Base-by-base conservation (phyloP, 352 stramenopile genomes). In the Pythium angustatum region DNA sequence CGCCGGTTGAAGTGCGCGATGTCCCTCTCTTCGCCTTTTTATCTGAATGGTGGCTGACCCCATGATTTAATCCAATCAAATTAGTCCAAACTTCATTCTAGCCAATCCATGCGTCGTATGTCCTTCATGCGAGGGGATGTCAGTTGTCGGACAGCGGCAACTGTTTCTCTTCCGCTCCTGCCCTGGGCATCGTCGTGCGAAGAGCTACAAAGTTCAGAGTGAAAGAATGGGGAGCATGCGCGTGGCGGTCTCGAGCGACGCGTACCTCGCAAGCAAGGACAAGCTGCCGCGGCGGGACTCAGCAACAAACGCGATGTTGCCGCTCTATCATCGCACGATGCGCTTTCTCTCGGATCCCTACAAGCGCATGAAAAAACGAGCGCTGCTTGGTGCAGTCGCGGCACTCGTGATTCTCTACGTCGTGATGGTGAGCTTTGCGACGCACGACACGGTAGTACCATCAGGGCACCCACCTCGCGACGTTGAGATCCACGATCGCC, bases 311-410 rank as follows among this genome's bases (percentile, higher is more conserved):
- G 49, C 63, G 19, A 52, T 71, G 28, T 62, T 90, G 68, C 81
- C 80, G 64, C 74, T 89, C 26, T 88, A 91, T 58, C 81, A 83
- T 69, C 74, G 79, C 62, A 76, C 74, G 33, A 71, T 90, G 81
- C 85, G 74, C 68, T 83, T 85, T 69, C 72, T 78, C 40, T 74
- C 78, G 51, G 62, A 71, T 15, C 85, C 85, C 45, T 90, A 90
- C 59, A 64, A 61, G 51, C 82, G 75, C 44, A 78, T 91, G 67
- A 84, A 85, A 61, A 81, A 78, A 59, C 67, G 67, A 22, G 76
- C 79, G 34, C 38, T 90, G 2, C 11, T 87, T 0, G 70, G 45
- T 2, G 56, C 62, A 0, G 56, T 85, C 12, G 60, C 72, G 19
- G 63, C 54, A 50, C 76, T 93, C 26, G 49, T 85, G 53, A 61